Conservation (phyloP, 495 filamentous ascomycete genomes). For the Lophium mytilinum region DNA sequence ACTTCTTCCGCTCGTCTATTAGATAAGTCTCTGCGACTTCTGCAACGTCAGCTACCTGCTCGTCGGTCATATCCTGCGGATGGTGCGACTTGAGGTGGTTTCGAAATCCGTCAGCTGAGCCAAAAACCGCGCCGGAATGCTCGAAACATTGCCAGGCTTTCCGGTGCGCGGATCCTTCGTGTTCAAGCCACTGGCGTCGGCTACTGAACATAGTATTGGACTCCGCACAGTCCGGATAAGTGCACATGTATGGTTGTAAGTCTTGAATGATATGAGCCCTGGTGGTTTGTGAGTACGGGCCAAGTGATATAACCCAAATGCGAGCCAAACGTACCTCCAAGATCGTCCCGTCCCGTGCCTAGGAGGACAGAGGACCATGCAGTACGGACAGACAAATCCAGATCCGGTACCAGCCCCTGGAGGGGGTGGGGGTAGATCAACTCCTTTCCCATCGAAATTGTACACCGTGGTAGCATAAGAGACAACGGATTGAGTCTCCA, state of each 20-base stretch:
- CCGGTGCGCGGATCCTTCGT: neutral
- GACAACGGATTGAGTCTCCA: neutral
- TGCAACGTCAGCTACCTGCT: neutral
- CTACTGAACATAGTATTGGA: neutral
- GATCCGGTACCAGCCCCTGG: neutral
- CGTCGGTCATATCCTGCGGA: neutral
- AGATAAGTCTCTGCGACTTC: neutral
- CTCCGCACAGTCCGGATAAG: neutral
- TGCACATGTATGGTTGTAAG: neutral
- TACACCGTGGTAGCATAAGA: neutral
- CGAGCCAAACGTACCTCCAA: neutral
- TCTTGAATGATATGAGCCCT: neutral
- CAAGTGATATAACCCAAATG: no score
- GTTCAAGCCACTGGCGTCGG: neutral
- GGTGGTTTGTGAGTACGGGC: no score
- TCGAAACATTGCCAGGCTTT: neutral
- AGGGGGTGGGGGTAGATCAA: neutral
- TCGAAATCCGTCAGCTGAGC: neutral
- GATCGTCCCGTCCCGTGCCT: neutral
- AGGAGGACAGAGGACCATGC: neutral
- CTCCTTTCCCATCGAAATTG: neutral
- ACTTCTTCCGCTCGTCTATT: neutral
- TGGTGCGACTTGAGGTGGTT: neutral
- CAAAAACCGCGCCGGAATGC: neutral
- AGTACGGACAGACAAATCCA: conserved; percentile 1